Conservation (phyloP, 2,329 filamentous ascomycete genomes). For the Trichoderma sp. region DNA sequence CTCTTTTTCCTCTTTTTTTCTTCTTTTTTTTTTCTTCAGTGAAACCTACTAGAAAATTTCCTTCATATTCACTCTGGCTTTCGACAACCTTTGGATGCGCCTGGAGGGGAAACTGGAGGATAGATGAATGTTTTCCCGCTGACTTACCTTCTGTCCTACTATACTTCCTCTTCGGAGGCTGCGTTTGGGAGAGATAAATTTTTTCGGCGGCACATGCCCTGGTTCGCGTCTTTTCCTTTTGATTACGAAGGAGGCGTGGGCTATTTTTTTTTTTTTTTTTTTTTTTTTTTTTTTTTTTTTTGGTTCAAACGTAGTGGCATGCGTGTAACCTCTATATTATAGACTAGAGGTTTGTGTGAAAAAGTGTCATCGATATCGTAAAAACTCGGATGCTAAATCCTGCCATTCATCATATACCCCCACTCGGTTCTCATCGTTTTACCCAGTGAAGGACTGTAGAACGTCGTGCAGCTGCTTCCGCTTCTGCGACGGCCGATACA, state of each 20-base stretch:
- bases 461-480: constrained; percentile 36
- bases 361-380: not conserved
- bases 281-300: too few species aligned
- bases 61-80: constrained; percentile 69
- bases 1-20: constrained; percentile 29
- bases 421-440: not conserved
- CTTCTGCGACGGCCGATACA: constrained; percentile 32
- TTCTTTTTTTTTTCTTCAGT: constrained; percentile 31
- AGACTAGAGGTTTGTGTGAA: not conserved
- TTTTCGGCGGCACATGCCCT: constrained; percentile 34
- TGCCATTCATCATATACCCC: not conserved
- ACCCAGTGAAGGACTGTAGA: constrained; percentile 30
- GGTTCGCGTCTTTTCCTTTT: not conserved
- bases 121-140: constrained; percentile 49
- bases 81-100: constrained; percentile 50
- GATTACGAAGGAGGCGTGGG: not conserved
- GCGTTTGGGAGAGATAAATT: constrained; percentile 36
- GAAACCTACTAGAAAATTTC: constrained; percentile 47
- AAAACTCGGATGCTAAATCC: not conserved
- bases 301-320: not conserved
- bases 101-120: constrained; percentile 72
- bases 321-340: not conserved
- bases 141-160: constrained; percentile 50
- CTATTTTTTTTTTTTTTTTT: not conserved
- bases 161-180: constrained; percentile 32